A percentile compares a stretch with the other conserved stretches of the same genome.
These are phyloP conservation scores for Microcos paniculata DNA, from an alignment of 345 rosid species.

Conservation along the genomic window DNA sequence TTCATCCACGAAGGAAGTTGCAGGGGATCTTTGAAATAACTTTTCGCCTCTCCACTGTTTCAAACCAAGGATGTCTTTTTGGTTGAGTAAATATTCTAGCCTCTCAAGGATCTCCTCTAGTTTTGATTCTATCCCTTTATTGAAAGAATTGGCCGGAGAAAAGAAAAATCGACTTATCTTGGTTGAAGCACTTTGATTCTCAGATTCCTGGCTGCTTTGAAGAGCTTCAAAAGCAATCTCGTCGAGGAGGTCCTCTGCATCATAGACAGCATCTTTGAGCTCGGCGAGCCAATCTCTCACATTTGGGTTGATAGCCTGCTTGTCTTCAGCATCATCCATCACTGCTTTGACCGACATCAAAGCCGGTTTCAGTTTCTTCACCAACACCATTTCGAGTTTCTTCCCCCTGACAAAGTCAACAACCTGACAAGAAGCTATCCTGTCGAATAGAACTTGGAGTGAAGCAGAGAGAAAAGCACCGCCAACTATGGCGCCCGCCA, in stretches of 20 bases:
- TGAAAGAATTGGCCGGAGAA: neutral
- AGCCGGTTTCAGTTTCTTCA: slow-evolving; percentile 9
- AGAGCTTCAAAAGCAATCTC: neutral
- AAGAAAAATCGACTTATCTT: neutral
- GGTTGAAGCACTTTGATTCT: neutral
- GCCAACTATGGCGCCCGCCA: neutral
- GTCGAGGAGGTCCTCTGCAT: slow-evolving; percentile 4
- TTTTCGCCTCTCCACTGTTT: neutral
- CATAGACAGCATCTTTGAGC: slow-evolving; percentile 18
- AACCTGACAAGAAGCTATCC: slow-evolving; percentile 10
- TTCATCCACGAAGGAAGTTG: slow-evolving; percentile 21
- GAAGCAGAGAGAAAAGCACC: slow-evolving; percentile 14
- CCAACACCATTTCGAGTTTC: neutral
- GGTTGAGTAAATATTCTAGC: too few relatives aligned
- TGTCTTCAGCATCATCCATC: slow-evolving; percentile 19
- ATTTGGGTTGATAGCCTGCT: slow-evolving; percentile 7
- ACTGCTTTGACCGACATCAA: slow-evolving; percentile 6
- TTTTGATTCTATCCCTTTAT: neutral
- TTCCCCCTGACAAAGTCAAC: neutral
- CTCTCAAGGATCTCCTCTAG: too few relatives aligned
- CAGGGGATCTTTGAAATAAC: neutral
- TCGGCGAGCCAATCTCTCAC: slow-evolving; percentile 18
- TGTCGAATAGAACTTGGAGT: slow-evolving; percentile 20
- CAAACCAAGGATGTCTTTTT: slow-evolving; percentile 13
- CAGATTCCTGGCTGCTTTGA: neutral